Percentiles rank a stretch among this genome's conserved stretches.
phyloP scores from a whole-genome alignment of 441 rosid genomes.

The Aquilaria agallochum region DNA sequence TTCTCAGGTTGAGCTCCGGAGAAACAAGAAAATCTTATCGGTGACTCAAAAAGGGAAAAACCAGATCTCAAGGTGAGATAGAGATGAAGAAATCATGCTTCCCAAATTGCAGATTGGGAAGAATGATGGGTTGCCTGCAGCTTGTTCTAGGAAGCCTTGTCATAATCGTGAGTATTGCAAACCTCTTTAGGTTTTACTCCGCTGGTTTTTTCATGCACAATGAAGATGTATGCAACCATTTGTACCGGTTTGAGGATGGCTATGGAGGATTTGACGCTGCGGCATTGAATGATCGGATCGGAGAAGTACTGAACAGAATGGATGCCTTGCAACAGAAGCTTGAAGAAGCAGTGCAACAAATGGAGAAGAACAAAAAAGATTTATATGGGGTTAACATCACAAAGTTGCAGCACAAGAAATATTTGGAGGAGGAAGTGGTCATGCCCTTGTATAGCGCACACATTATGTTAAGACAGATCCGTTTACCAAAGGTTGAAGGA shows the following conservation, averaged over 20 bases:
- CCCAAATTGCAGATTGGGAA: conserved; percentile 47
- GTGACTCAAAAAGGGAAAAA: neutral
- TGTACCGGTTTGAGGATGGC: conserved; percentile 41
- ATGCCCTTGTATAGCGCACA: conserved; percentile 61
- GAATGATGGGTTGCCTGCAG: conserved; percentile 61
- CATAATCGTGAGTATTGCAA: conserved; percentile 51
- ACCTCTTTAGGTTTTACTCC: conserved; percentile 66
- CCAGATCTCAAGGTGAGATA: neutral
- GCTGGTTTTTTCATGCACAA: conserved; percentile 64
- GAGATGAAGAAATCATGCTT: conserved; percentile 46
- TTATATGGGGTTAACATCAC: conserved; percentile 27
- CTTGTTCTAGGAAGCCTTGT: conserved; percentile 58
- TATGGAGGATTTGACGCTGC: conserved; percentile 42
- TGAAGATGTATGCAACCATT: conserved; percentile 61
- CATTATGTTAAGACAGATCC: conserved; percentile 60
- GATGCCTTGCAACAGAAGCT: conserved; percentile 61
- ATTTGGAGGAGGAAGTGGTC: conserved; percentile 68
- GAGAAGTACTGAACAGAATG: conserved; percentile 49
- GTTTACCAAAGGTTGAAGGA: conserved; percentile 50
- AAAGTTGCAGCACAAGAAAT: conserved; percentile 45
- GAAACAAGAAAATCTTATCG: neutral
- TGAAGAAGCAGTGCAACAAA: conserved; percentile 47
- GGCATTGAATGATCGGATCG: conserved; percentile 42
- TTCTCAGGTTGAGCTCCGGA: conserved; percentile 17
- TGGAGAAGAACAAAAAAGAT: conserved; percentile 51